Conservation (phyloP, 1,284 basidiomycete genomes). For the Pyrrhoderma lamaoense region DNA sequence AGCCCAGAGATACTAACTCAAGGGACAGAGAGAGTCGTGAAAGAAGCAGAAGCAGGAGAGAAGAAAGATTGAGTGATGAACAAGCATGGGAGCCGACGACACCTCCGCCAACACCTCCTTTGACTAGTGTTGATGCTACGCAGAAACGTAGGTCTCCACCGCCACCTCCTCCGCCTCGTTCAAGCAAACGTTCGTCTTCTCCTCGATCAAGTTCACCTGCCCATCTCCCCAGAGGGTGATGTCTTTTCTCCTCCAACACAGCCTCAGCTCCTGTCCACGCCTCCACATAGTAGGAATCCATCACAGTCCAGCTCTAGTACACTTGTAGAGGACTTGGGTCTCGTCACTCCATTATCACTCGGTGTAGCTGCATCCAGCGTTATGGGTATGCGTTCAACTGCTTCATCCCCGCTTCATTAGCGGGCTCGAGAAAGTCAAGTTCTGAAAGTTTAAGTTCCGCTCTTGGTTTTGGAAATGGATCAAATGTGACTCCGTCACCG, state of each 20-base stretch:
- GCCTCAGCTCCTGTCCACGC: too few relatives aligned
- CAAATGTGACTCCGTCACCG: background rate
- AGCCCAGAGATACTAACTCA: background rate
- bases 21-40: background rate
- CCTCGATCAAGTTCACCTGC: background rate
- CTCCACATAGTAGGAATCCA: too few relatives aligned
- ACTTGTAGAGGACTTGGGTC: too few relatives aligned
- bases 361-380: too few relatives aligned
- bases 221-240: background rate
- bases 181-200: background rate
- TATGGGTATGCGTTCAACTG: background rate
- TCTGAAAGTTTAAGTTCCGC: conserved; percentile 2
- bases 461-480: background rate
- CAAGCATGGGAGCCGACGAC: conserved; percentile 7
- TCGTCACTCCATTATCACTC: too few relatives aligned
- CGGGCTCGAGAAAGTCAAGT: background rate
- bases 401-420: background rate
- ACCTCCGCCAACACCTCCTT: conserved; percentile 13
- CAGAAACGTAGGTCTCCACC: background rate
- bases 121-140: background rate
- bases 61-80: background rate
- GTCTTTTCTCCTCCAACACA: background rate
- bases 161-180: conserved; percentile 14
- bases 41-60: background rate
- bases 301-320: too few relatives aligned